Evolutionary conservation across 306 rosid genomes (phyloP).

Genomic region (Quercus gilva): DNA sequence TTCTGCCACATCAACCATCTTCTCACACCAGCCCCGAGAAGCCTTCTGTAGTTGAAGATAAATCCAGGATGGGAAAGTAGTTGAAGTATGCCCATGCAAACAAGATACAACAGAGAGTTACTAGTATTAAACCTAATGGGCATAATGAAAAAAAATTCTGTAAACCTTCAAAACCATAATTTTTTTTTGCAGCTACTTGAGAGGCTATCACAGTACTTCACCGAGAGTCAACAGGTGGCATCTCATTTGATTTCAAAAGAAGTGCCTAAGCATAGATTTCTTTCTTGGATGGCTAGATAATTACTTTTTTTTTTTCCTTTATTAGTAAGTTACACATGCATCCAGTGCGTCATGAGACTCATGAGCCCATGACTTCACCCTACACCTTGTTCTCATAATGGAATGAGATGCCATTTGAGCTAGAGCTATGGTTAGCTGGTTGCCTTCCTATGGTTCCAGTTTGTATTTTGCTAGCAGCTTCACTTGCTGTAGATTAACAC

Average conservation of each 20-base stretch:
- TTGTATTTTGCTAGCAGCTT: too few species aligned
- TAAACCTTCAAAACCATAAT: background rate
- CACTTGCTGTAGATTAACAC: background rate
- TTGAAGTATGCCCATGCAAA: background rate
- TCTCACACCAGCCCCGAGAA: constrained; percentile 93
- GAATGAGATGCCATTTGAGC: too few species aligned
- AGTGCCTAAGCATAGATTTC: background rate
- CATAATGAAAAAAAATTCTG: background rate
- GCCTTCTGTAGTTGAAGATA: constrained; percentile 45
- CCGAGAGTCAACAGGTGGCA: background rate
- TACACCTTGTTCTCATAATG: too few species aligned
- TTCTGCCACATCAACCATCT: constrained; percentile 83
- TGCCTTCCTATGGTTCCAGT: background rate
- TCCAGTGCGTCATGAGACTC: too few species aligned
- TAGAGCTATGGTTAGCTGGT: background rate
- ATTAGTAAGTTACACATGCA: too few species aligned
- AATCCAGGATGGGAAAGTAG: background rate
- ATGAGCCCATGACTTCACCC: too few species aligned
- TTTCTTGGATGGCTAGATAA: background rate
- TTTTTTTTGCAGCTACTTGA: background rate
- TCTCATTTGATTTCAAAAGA: background rate
- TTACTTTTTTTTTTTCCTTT: background rate
- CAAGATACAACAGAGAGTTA: background rate
- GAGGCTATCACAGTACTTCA: background rate
- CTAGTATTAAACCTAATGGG: background rate